Base-by-base conservation (phyloP, 2,329 filamentous ascomycete genomes). In the Pseudocercospora eumusae region DNA sequence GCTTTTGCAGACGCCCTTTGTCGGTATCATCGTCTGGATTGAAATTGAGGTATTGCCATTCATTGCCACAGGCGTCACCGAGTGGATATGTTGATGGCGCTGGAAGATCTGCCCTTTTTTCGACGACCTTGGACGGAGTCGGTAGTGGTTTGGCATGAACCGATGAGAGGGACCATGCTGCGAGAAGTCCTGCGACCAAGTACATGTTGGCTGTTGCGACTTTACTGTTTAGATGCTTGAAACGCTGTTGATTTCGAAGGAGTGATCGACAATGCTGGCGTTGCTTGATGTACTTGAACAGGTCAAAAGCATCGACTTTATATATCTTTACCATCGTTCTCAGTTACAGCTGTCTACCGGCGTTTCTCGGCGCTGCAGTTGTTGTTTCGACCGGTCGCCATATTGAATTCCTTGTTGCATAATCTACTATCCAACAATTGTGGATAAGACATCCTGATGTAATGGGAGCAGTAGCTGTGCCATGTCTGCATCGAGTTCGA, bases 11-110 rank as follows among this genome's bases (percentile, higher is more conserved):
- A 40, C 60, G 62, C 7, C 40, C 45, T 31, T 31, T 44, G 36
- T 68, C 66, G 13, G 53, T 62, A 27, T 56, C 57, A 49, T 57
- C 47, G 20, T 47, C 18, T 13, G 63, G 31, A 33, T 67, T 56
- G 65, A 68, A 68, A 49, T 67, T 68, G 54, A 68, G 63, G 60
- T 68, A 68, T 57, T 65, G 62, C 65, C 63, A 67, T 52, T 68
- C 66, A 28, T 67, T 55, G 47, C 56, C 60, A 49, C 65, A 68
- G 21, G 62, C 57, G 28, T 59, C 61, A 8, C 52, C 64, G 11
- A 64, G 57, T 18, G 66, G 66, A 53, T 68, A 68, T 31, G 57
- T 27, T 44, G 66, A 68, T 40, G 66, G 66, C 11, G 55, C 49
- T 57, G 66, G 59, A 27, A 49, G 59, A 28, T 62, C 60, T 8